These are phyloP conservation scores for Picea abies DNA, from an alignment of 83 land plant species.

Conservation along the genomic window DNA sequence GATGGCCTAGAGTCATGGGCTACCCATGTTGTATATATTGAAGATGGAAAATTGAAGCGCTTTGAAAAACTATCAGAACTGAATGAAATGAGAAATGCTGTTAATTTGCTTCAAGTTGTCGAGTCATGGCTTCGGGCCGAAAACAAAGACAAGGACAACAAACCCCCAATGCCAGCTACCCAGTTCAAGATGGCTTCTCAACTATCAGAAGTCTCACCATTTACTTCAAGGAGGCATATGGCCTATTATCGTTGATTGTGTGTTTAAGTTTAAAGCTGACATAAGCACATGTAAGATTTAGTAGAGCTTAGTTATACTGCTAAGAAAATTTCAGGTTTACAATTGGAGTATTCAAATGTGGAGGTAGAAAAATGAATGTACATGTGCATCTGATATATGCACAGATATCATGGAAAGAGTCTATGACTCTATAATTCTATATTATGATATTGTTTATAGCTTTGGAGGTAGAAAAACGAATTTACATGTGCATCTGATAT, in stretches of 20 bases:
- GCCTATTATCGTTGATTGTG: conserved; percentile 68
- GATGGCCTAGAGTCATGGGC: conserved; percentile 99
- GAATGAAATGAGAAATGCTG: conserved; percentile 39
- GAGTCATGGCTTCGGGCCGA: conserved; percentile 85
- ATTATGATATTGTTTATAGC: not conserved
- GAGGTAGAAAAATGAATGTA: not conserved
- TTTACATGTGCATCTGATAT: not conserved
- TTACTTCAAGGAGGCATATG: conserved; percentile 85
- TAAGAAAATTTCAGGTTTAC: not conserved
- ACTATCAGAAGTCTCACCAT: conserved; percentile 60
- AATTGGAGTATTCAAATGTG: not conserved
- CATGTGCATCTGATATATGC: not conserved
- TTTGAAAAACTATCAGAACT: conserved; percentile 48
- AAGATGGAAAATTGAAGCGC: conserved; percentile 63
- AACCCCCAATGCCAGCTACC: conserved; percentile 19
- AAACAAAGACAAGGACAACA: conserved; percentile 44
- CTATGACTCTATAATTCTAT: not conserved
- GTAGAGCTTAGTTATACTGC: not conserved
- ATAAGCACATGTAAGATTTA: not conserved
- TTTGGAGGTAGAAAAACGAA: not conserved
- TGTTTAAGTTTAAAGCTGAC: not conserved
- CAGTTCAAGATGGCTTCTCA: conserved; percentile 21
- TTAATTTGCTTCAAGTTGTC: conserved; percentile 68
- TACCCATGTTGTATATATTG: conserved; percentile 84
- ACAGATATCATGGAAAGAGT: not conserved